These are phyloP conservation scores for Malus asiatica DNA, from an alignment of 306 rosid species.

Conservation along the genomic window DNA sequence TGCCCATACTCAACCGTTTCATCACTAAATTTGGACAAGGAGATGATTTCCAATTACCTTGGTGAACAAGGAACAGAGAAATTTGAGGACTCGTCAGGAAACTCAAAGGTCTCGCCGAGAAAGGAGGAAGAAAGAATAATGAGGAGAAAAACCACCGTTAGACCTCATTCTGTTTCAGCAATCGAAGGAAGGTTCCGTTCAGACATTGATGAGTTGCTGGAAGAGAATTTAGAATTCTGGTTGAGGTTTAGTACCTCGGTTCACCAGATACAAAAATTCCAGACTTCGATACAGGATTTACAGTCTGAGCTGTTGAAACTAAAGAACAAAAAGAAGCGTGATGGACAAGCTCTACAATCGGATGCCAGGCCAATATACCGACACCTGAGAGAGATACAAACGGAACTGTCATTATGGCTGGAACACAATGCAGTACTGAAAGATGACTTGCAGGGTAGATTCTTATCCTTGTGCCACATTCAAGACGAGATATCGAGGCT, in stretches of 20 bases:
- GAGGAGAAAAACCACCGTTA: constrained; percentile 12
- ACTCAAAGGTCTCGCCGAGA: not conserved
- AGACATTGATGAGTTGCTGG: constrained; percentile 52
- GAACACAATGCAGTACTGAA: constrained; percentile 61
- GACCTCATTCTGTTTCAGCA: constrained; percentile 28
- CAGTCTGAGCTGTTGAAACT: constrained; percentile 37
- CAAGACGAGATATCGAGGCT: constrained; percentile 64
- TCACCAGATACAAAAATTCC: constrained; percentile 80
- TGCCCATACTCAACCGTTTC: constrained; percentile 18
- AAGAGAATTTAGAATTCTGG: constrained; percentile 88
- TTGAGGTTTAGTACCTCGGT: constrained; percentile 74
- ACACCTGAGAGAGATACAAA: constrained; percentile 76
- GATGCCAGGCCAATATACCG: constrained; percentile 54
- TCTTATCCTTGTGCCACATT: constrained; percentile 47
- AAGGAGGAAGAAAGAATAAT: constrained; percentile 12
- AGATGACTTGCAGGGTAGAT: constrained; percentile 59
- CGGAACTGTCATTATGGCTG: constrained; percentile 68
- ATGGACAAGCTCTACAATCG: constrained; percentile 32
- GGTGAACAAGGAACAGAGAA: constrained; percentile 18
- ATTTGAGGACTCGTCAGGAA: constrained; percentile 7
- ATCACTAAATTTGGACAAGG: constrained; percentile 20
- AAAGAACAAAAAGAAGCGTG: constrained; percentile 26
- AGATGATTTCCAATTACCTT: constrained; percentile 7
- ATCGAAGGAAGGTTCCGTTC: constrained; percentile 55
- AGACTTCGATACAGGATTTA: constrained; percentile 57